These are phyloP conservation scores for Lipomyces anomalus DNA, from an alignment of 805 yeast genomes.

Conservation along the genomic window DNA sequence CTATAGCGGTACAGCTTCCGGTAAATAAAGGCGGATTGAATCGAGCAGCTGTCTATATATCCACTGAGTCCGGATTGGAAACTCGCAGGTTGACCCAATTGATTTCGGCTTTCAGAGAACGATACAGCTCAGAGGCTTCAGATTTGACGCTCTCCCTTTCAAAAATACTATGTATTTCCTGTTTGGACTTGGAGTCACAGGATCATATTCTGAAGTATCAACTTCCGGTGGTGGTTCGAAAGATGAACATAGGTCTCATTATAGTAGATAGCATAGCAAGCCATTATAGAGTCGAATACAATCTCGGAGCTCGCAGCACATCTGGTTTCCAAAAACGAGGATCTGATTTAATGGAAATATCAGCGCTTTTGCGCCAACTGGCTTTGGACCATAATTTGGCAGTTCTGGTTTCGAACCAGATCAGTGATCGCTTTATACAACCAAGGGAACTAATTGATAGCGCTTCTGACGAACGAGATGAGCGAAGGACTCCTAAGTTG, in stretches of 20 bases:
- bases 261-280: conserved; percentile 74
- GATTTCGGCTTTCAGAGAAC: conserved; percentile 31
- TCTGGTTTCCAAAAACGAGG: conserved; percentile 14
- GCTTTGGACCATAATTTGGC: conserved; percentile 50
- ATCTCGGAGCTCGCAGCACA: conserved; percentile 29
- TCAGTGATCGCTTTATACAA: conserved; percentile 46
- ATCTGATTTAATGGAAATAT: conserved; percentile 36
- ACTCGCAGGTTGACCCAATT: conserved; percentile 58
- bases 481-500: not conserved
- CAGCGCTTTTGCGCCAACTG: conserved; percentile 44
- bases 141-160: conserved; percentile 31
- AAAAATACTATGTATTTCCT: conserved; percentile 48
- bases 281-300: conserved; percentile 57
- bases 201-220: conserved; percentile 68
- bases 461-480: too few species aligned
- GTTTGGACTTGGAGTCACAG: conserved; percentile 64
- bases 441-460: too few species aligned
- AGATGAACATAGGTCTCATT: conserved; percentile 46
- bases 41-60: conserved; percentile 55
- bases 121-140: conserved; percentile 20
- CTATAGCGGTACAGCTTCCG: conserved; percentile 53
- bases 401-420: conserved; percentile 71
- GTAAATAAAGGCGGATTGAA: conserved; percentile 43
- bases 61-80: conserved; percentile 71
- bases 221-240: conserved; percentile 51